Evolutionary conservation across 1,284 basidiomycete genomes (phyloP).

Genomic region (Sanghuangporus sanghuang): DNA sequence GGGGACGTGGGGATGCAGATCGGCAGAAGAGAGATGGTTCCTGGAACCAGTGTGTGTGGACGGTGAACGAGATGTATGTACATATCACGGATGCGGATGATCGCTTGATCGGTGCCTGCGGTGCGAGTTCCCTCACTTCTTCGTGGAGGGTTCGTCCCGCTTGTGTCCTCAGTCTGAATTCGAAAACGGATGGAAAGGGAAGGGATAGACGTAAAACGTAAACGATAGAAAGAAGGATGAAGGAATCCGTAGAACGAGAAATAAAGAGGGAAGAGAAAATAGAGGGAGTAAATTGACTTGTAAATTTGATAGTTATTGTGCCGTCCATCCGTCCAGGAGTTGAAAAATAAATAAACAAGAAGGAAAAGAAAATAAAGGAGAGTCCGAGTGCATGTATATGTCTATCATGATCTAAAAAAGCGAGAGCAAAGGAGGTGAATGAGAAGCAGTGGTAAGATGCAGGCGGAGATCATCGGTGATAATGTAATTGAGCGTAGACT

Average conservation of each 20-base stretch:
- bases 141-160: too few species aligned
- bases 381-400: background rate
- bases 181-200: background rate
- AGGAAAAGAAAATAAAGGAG: background rate
- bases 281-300: background rate
- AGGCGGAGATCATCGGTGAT: background rate
- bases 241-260: background rate
- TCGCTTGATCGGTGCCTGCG: too few species aligned
- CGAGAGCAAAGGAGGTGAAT: background rate
- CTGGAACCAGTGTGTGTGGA: too few species aligned
- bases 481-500: constrained; percentile 5
- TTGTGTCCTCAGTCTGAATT: too few species aligned
- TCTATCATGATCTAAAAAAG: constrained; percentile 1
- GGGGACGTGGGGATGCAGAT: too few species aligned
- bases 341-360: background rate
- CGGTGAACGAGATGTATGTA: too few species aligned
- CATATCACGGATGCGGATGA: too few species aligned
- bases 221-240: background rate
- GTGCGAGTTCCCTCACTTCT: too few species aligned
- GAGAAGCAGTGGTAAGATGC: constrained; percentile 6
- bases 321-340: background rate
- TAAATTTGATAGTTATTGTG: background rate
- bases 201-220: background rate
- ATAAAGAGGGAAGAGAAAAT: background rate
- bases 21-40: too few species aligned